Evolutionary conservation across 2,329 filamentous ascomycete species (phyloP).

Genomic region (Diplodia corticola): DNA sequence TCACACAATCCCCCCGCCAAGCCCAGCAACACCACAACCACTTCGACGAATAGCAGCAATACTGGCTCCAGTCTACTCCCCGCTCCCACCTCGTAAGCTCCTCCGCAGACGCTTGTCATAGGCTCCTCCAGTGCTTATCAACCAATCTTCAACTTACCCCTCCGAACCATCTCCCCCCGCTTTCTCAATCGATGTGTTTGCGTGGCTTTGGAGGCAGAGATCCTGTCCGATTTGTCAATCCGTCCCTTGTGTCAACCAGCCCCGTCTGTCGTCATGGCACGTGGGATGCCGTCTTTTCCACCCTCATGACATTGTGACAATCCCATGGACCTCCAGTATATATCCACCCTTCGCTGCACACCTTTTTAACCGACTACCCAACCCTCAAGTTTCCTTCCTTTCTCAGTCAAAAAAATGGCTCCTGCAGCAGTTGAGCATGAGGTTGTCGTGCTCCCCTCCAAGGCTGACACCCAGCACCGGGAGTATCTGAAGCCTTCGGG

Average conservation of each 20-base stretch:
- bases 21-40: background rate
- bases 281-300: slow-evolving; percentile 15
- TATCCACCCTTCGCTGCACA: background rate
- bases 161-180: background rate
- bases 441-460: slow-evolving; percentile 8
- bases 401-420: slow-evolving; percentile 6
- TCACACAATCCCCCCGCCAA: slow-evolving; percentile 6
- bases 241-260: background rate
- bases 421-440: slow-evolving; percentile 21
- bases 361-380: background rate
- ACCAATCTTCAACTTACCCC: background rate
- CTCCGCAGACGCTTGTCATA: background rate
- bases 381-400: background rate
- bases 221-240: background rate
- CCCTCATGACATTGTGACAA: background rate
- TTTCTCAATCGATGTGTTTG: background rate
- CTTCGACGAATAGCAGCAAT: background rate
- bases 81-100: background rate
- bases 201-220: background rate
- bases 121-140: slow-evolving; percentile 6
- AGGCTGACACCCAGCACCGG: slow-evolving; percentile 8
- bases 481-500: slow-evolving; percentile 54
- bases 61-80: background rate
- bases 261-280: slow-evolving; percentile 14
- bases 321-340: slow-evolving; percentile 7